These are phyloP conservation scores for Gonapodya prolifera DNA, from an alignment of 192 early-diverging fungal species.

Conservation along the genomic window DNA sequence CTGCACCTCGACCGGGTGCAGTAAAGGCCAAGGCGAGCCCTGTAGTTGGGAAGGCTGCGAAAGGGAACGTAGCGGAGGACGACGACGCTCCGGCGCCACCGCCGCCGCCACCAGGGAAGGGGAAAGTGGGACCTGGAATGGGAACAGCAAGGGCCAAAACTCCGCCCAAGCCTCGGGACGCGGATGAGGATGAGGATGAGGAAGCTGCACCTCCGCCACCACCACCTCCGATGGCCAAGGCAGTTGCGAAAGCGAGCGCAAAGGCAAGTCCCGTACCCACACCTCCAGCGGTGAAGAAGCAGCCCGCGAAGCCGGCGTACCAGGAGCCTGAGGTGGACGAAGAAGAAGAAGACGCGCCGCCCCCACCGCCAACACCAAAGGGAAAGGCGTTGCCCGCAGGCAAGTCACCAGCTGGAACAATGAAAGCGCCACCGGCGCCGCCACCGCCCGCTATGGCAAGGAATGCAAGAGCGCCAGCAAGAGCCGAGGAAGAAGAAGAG, in stretches of 20 bases:
- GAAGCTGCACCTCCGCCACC: background rate
- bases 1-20: conserved; percentile 14
- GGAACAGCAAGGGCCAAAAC: too few relatives aligned
- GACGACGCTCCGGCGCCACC: background rate
- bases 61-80: background rate
- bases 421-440: background rate
- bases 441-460: background rate
- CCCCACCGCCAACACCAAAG: background rate
- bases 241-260: background rate
- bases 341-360: background rate
- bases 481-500: background rate
- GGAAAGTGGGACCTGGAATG: background rate
- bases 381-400: background rate
- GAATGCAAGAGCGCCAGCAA: background rate
- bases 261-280: background rate
- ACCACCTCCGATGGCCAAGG: background rate
- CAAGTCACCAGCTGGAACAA: background rate
- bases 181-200: background rate
- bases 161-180: background rate
- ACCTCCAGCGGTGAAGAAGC: background rate
- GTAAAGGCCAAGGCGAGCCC: conserved; percentile 78
- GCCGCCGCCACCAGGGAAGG: background rate
- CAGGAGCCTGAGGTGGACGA: background rate
- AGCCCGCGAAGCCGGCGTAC: background rate
- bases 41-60: conserved; percentile 18